phyloP scores from a whole-genome alignment of 352 stramenopile genomes.

The Blastocystis sp. region DNA sequence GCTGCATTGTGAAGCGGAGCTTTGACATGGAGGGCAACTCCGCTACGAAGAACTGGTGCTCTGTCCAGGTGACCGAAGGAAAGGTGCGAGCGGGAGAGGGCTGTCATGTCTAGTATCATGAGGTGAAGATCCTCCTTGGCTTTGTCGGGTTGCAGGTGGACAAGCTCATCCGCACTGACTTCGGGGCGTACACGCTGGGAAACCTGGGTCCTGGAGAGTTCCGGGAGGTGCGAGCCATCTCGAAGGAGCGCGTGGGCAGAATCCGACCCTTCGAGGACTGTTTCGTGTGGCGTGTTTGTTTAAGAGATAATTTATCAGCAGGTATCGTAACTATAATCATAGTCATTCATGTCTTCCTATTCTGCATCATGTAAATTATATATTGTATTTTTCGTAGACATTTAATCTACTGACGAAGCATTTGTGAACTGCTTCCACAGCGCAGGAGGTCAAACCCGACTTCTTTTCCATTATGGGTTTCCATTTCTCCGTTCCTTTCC shows the following conservation, averaged over 20 bases:
- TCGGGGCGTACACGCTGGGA: slow-evolving; percentile 82
- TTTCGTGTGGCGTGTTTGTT: slow-evolving; percentile 30
- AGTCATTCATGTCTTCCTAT: slow-evolving; percentile 64
- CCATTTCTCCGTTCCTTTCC: background rate
- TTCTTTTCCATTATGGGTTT: slow-evolving; percentile 60
- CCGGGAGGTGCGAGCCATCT: slow-evolving; percentile 78
- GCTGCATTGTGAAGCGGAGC: slow-evolving; percentile 69
- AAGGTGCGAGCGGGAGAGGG: slow-evolving; percentile 72
- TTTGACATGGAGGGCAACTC: background rate
- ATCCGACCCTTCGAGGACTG: slow-evolving; percentile 32
- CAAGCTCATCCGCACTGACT: slow-evolving; percentile 82
- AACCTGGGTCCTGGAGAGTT: slow-evolving; percentile 79
- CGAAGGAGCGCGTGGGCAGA: slow-evolving; percentile 67
- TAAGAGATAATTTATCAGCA: slow-evolving; percentile 64
- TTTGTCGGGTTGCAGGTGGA: slow-evolving; percentile 83
- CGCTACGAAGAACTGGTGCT: slow-evolving; percentile 71
- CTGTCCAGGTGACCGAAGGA: slow-evolving; percentile 79
- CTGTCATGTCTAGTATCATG: slow-evolving; percentile 79
- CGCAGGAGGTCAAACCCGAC: background rate
- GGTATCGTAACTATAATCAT: slow-evolving; percentile 46
- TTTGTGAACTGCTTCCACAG: background rate
- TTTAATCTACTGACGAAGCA: slow-evolving; percentile 68
- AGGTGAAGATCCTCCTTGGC: slow-evolving; percentile 82
- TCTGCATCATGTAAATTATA: slow-evolving; percentile 67
- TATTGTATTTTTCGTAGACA: slow-evolving; percentile 67